These are phyloP conservation scores for Stephania japonica DNA, from an alignment of 164 flowering plant species.

Conservation along the genomic window DNA sequence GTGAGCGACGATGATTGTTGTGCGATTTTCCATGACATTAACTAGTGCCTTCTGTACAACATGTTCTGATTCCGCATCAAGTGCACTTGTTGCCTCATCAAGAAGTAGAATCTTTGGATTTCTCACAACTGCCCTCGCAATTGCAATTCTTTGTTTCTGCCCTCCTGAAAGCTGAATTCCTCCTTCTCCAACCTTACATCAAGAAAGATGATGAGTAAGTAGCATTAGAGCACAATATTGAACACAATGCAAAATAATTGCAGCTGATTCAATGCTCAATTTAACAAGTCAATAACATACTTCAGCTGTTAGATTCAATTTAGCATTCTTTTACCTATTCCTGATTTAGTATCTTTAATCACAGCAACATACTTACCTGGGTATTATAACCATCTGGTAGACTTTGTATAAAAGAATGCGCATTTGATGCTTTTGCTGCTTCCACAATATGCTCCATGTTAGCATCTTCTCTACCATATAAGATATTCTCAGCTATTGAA, in stretches of 20 bases:
- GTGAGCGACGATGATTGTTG: slow-evolving; percentile 61
- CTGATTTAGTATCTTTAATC: background rate
- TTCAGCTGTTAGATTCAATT: background rate
- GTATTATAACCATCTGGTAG: slow-evolving; percentile 65
- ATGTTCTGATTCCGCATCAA: slow-evolving; percentile 57
- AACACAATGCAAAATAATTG: background rate
- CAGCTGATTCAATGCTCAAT: background rate
- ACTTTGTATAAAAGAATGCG: slow-evolving; percentile 55
- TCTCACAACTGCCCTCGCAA: slow-evolving; percentile 60
- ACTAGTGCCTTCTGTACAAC: slow-evolving; percentile 54
- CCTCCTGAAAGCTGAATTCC: slow-evolving; percentile 71
- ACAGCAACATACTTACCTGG: slow-evolving; percentile 37
- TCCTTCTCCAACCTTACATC: slow-evolving; percentile 59
- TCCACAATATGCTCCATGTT: slow-evolving; percentile 41
- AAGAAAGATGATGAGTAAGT: slow-evolving; percentile 8
- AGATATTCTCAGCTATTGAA: slow-evolving; percentile 54
- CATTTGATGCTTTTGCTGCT: slow-evolving; percentile 75
- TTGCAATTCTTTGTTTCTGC: slow-evolving; percentile 63
- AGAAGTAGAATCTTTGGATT: slow-evolving; percentile 58
- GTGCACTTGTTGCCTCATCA: slow-evolving; percentile 73
- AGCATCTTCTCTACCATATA: slow-evolving; percentile 62
- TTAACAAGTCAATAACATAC: background rate
- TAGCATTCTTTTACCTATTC: background rate
- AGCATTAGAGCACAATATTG: background rate
- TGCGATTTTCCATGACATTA: slow-evolving; percentile 39